Percentiles rank a stretch among this genome's conserved stretches.
Conservation (phyloP, 108 stramenopile species). For the Seminavis robusta region DNA sequence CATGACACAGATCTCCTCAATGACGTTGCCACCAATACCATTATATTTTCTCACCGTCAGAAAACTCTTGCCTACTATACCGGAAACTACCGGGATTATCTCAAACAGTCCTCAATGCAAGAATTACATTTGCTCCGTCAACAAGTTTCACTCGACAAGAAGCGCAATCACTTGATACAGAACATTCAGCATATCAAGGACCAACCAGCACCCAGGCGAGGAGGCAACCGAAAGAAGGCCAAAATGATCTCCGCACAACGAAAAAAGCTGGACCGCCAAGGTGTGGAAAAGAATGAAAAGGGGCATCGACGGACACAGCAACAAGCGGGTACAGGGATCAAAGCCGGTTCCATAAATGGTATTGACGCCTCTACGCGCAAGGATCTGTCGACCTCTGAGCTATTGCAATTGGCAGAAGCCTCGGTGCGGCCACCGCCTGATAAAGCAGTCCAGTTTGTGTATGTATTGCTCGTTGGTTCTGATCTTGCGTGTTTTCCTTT, state of each 20-base stretch:
- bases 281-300: conserved; percentile 50
- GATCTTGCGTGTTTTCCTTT: background rate
- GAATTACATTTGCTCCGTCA: conserved; percentile 45
- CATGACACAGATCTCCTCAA: conserved; percentile 95
- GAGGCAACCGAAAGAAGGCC: conserved; percentile 45
- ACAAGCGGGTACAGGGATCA: conserved; percentile 48
- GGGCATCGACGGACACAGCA: conserved; percentile 59
- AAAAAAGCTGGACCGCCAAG: conserved; percentile 74
- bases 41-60: conserved; percentile 76
- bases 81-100: conserved; percentile 86
- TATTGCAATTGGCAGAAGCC: conserved; percentile 41
- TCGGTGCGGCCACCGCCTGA: conserved; percentile 51
- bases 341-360: conserved; percentile 47
- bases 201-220: conserved; percentile 34
- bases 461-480: conserved; percentile 5
- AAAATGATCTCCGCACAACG: conserved; percentile 39
- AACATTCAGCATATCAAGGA: conserved; percentile 74
- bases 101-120: conserved; percentile 52
- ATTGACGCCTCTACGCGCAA: conserved; percentile 47
- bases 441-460: conserved; percentile 76
- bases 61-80: conserved; percentile 82
- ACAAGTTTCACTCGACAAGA: conserved; percentile 55
- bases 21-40: conserved; percentile 84
- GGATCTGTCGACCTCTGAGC: conserved; percentile 34
- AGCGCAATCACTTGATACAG: conserved; percentile 42